Base-by-base conservation (phyloP, 805 yeast species). In the Ogataea methylovora region DNA sequence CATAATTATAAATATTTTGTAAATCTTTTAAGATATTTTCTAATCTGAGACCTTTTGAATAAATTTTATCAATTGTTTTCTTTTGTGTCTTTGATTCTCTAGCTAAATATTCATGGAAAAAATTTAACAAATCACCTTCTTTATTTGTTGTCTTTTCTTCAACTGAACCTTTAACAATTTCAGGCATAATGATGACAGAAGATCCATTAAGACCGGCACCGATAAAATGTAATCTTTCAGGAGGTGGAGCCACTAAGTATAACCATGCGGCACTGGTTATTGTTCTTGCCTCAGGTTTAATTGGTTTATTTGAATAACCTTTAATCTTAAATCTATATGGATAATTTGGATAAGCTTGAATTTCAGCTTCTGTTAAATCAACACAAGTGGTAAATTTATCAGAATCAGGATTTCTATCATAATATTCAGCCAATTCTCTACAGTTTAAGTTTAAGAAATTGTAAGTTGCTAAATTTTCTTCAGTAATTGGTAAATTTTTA, bases 211-310 rank as follows among this genome's bases (percentile, higher is more conserved):
- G 27, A 18, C 49, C 54, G 3, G 48, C 52, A 7, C 67, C 65
- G 8, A 61, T 32, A 27, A 63, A 46, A 2, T 51, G 48, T 4
- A 61, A 31, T 27, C 61, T 38, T 3, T 46, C 37, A 2, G 68
- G 56, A 11, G 51, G 43, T 3, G 57, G 48, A 6, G 57, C 52
- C 4, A 48, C 15, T 20, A 44, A 40, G 18, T 51, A 38, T 27
- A 62, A 31, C 34, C 51, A 59, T n/a, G 49, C 46, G 4, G 58
- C 52, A 2, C 66, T 66, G 24, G 47, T 38, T 11, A 49, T 28
- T 3, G 40, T 42, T 19, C 66, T 41, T 7, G 54, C 56, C 8
- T 41, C 44, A 27, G 41, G 50, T 8, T 51, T 33, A 11, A 46
- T 15, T 9, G 40, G 33, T 4, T 27, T 15, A 29, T 45, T 48